phyloP scores from a whole-genome alignment of 495 filamentous ascomycete genomes.

The Aspergillus biplanus region DNA sequence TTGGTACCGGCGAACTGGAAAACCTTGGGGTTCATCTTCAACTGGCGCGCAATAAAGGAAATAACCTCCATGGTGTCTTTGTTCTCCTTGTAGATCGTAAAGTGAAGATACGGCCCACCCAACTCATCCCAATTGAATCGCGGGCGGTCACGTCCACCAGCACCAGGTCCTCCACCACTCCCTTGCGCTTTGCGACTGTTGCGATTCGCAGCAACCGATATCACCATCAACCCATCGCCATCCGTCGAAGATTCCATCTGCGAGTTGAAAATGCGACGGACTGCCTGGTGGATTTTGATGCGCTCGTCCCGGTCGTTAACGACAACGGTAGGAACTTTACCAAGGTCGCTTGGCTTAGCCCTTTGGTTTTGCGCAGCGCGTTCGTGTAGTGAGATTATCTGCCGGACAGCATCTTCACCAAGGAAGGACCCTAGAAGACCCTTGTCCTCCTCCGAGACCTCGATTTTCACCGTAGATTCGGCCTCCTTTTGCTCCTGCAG shows the following conservation, averaged over 20 bases:
- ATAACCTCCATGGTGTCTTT: constrained; percentile 96
- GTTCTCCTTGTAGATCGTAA: constrained; percentile 96
- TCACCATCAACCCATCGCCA: constrained; percentile 58
- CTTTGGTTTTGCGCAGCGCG: constrained; percentile 46
- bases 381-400: constrained; percentile 48
- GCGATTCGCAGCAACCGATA: constrained; percentile 54
- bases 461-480: constrained; percentile 28
- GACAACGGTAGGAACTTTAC: constrained; percentile 39
- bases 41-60: constrained; percentile 65
- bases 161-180: constrained; percentile 30
- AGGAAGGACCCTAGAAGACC: constrained; percentile 49
- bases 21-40: constrained; percentile 67
- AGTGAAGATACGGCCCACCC: constrained; percentile 83
- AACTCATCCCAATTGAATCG: constrained; percentile 61
- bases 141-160: constrained; percentile 26
- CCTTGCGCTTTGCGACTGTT: constrained; percentile 38
- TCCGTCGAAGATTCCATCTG: constrained; percentile 67
- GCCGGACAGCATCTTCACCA: constrained; percentile 40
- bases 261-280: constrained; percentile 72
- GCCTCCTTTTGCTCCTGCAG: constrained; percentile 17
- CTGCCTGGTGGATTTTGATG: constrained; percentile 62
- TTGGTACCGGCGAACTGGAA: constrained; percentile 94
- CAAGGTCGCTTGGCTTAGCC: constrained; percentile 45
- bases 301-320: constrained; percentile 64
- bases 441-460: constrained; percentile 53